Evolutionary conservation across 2,329 filamentous ascomycete species (phyloP).

Genomic region (Paecilomyces dactylethromorphus): DNA sequence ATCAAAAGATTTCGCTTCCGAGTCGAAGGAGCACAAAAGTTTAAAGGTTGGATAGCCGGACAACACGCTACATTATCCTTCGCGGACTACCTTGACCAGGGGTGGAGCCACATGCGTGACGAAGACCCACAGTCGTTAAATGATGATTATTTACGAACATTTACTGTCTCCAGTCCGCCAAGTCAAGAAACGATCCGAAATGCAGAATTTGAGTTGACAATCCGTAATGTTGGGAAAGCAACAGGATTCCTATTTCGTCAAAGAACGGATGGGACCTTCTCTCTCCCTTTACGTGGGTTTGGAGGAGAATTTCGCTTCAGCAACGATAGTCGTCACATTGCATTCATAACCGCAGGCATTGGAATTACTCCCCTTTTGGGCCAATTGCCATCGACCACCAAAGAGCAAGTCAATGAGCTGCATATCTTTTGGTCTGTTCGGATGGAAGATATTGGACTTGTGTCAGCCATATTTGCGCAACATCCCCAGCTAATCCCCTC

Average conservation of each 20-base stretch:
- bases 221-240: constrained; percentile 60
- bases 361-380: constrained; percentile 78
- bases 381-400: constrained; percentile 51
- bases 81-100: constrained; percentile 58
- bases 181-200: constrained; percentile 20
- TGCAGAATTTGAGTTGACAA: constrained; percentile 64
- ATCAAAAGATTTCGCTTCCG: constrained; percentile 61
- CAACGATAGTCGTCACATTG: constrained; percentile 16
- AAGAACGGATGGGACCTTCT: constrained; percentile 47
- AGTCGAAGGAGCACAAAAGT: constrained; percentile 30
- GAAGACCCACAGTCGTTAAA: constrained; percentile 74
- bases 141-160: constrained; percentile 77
- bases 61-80: constrained; percentile 77
- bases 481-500: constrained; percentile 46
- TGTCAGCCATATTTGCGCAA: constrained; percentile 50
- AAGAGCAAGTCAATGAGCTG: constrained; percentile 32
- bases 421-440: constrained; percentile 63
- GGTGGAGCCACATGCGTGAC: constrained; percentile 79
- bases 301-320: constrained; percentile 57
- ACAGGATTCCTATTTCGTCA: constrained; percentile 60
- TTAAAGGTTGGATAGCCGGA: constrained; percentile 56
- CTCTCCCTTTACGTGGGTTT: constrained; percentile 65
- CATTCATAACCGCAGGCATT: constrained; percentile 65
- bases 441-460: constrained; percentile 56
- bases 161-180: constrained; percentile 66